These are phyloP conservation scores for Acanthamoeba royreba DNA, from an alignment of 208 protist genomes.

Conservation along the genomic window DNA sequence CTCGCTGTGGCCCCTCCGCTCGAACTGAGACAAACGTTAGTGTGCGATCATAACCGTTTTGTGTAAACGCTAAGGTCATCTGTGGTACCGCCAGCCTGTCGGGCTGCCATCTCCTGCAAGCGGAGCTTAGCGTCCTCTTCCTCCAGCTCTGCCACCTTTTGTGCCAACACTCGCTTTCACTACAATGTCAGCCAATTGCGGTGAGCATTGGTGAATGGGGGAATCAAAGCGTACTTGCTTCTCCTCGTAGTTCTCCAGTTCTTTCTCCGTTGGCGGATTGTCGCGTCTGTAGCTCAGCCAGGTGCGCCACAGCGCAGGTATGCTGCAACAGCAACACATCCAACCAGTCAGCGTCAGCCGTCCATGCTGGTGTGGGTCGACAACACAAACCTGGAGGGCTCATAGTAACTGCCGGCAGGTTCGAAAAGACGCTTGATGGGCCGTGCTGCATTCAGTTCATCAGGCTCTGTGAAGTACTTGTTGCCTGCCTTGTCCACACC, in stretches of 20 bases:
- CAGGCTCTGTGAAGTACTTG: background rate
- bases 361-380: no score
- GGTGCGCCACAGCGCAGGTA: background rate
- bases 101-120: background rate
- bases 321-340: background rate
- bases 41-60: no score
- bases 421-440: background rate
- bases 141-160: background rate
- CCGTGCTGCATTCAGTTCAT: background rate
- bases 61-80: no score
- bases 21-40: background rate
- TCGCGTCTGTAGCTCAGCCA: background rate
- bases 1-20: background rate
- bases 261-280: background rate
- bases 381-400: background rate
- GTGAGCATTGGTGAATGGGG: background rate
- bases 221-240: background rate
- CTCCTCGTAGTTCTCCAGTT: background rate
- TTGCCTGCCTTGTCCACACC: background rate
- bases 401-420: background rate
- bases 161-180: background rate
- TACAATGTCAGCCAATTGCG: background rate
- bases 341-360: background rate
- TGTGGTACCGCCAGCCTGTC: background rate
- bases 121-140: background rate